phyloP scores from a whole-genome alignment of 768 basidiomycete species.

The Suillus clintonianus region DNA sequence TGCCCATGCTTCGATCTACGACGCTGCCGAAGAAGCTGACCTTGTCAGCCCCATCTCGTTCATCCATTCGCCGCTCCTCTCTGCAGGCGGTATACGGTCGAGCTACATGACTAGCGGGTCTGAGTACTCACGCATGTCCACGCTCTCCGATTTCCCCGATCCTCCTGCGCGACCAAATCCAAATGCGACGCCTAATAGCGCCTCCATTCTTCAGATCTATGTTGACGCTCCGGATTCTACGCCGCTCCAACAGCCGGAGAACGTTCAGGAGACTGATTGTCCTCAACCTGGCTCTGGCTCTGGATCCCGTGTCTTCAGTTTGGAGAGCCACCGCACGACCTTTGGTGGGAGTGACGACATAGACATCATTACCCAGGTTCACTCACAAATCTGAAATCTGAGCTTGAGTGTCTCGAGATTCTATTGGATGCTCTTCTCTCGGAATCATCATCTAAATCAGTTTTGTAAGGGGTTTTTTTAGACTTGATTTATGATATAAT shows the following conservation, averaged over 20 bases:
- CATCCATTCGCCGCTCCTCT: constrained; percentile 20
- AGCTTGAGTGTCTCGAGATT: constrained; percentile 9
- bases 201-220: constrained; percentile 48
- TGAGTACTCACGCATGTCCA: constrained; percentile 62
- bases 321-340: constrained; percentile 20
- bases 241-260: not conserved
- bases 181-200: constrained; percentile 28
- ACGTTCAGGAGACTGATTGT: not conserved
- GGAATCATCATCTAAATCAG: not conserved
- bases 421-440: not conserved
- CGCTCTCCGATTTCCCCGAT: constrained; percentile 70
- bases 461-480: not conserved
- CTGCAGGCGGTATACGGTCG: constrained; percentile 39
- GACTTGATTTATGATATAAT: not conserved
- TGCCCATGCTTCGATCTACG: constrained; percentile 23
- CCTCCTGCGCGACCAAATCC: constrained; percentile 46
- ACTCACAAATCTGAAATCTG: constrained; percentile 10
- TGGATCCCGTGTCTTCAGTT: constrained; percentile 8
- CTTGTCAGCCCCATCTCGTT: constrained; percentile 17
- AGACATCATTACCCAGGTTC: constrained; percentile 17
- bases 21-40: constrained; percentile 7
- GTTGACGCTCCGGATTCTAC: constrained; percentile 29
- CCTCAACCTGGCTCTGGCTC: too few species aligned
- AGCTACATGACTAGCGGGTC: constrained; percentile 67
- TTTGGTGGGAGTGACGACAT: constrained; percentile 29